phyloP scores from a whole-genome alignment of 2,329 filamentous ascomycete genomes.

The Penicillium paneum region DNA sequence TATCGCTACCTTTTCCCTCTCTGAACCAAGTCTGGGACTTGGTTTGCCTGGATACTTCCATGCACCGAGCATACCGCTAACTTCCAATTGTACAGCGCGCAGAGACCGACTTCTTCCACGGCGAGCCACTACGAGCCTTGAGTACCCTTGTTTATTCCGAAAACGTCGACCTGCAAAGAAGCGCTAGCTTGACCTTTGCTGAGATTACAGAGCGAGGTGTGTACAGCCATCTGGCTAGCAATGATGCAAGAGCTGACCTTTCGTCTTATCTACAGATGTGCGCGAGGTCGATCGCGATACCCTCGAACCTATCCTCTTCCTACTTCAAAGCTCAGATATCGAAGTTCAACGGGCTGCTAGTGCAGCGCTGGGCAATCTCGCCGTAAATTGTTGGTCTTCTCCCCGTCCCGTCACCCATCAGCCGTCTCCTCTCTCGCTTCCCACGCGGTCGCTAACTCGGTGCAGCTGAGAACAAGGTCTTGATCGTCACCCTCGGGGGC shows the following conservation, averaged over 20 bases:
- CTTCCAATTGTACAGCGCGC: slow-evolving; percentile 62
- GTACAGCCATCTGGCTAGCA: slow-evolving; percentile 12
- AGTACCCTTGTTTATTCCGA: slow-evolving; percentile 97
- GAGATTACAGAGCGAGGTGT: slow-evolving; percentile 97
- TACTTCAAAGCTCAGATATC: slow-evolving; percentile 91
- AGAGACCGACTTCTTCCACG: slow-evolving; percentile 97
- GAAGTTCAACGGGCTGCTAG: slow-evolving; percentile 96
- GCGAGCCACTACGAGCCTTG: slow-evolving; percentile 86
- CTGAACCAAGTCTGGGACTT: slow-evolving; percentile 29
- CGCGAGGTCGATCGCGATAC: slow-evolving; percentile 93
- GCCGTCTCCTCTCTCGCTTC: slow-evolving; percentile 8
- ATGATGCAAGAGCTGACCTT: slow-evolving; percentile 18
- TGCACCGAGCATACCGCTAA: slow-evolving; percentile 16
- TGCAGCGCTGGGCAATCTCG: slow-evolving; percentile 90
- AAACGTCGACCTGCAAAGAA: slow-evolving; percentile 96
- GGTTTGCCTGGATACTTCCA: background rate
- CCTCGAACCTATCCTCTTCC: slow-evolving; percentile 89
- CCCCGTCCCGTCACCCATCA: background rate
- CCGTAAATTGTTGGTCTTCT: slow-evolving; percentile 74
- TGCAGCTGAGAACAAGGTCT: slow-evolving; percentile 94
- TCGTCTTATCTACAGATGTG: slow-evolving; percentile 64
- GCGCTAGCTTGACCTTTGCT: slow-evolving; percentile 95
- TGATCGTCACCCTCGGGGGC: slow-evolving; percentile 89
- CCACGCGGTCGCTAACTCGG: slow-evolving; percentile 42
- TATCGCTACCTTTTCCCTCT: slow-evolving; percentile 7